Percentiles rank a stretch among this genome's conserved stretches.
Evolutionary conservation across 1,284 basidiomycete species (phyloP).

Genomic region (Cryptococcus depauperatus): DNA sequence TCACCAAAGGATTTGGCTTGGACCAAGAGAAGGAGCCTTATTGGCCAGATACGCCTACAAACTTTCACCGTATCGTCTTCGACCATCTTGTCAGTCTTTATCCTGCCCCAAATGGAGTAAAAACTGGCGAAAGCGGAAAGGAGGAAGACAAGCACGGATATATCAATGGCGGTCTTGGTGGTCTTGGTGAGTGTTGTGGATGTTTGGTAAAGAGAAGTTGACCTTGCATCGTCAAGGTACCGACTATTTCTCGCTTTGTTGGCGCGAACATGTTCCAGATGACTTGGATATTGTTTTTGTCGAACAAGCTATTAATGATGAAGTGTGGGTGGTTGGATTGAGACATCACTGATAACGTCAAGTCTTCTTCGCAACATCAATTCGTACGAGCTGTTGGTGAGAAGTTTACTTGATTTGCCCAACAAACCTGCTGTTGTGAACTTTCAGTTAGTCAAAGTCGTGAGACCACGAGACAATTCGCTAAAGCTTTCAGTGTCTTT

Average conservation of each 20-base stretch:
- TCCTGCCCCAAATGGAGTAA: constrained; percentile 17
- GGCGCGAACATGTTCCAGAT: constrained; percentile 25
- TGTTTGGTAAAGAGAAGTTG: neutral
- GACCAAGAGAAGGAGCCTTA: neutral
- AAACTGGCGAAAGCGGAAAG: constrained; percentile 6
- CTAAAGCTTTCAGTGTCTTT: constrained; percentile 20
- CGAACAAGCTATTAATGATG: constrained; percentile 39
- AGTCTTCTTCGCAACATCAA: constrained; percentile 19
- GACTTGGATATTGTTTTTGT: constrained; percentile 32
- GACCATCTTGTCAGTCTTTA: constrained; percentile 31
- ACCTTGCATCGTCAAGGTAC: constrained; percentile 10
- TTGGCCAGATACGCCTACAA: constrained; percentile 22
- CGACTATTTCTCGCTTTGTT: constrained; percentile 34
- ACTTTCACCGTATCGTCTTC: constrained; percentile 35
- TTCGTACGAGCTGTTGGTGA: constrained; percentile 29
- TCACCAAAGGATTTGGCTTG: constrained; percentile 25
- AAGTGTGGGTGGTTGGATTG: constrained; percentile 12
- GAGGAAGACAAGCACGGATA: constrained; percentile 20
- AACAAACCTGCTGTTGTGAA: constrained; percentile 33
- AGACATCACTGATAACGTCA: neutral
- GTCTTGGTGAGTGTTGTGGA: constrained; percentile 16
- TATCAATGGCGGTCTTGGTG: constrained; percentile 35
- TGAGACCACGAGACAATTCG: neutral
- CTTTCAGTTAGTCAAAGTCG: constrained; percentile 19
- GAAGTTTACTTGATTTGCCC: constrained; percentile 30